Evolutionary conservation across 2,329 filamentous ascomycete genomes (phyloP), one percentile per base, ranked within the genome.

Genomic region (Ceratocystis alfenasii): DNA sequence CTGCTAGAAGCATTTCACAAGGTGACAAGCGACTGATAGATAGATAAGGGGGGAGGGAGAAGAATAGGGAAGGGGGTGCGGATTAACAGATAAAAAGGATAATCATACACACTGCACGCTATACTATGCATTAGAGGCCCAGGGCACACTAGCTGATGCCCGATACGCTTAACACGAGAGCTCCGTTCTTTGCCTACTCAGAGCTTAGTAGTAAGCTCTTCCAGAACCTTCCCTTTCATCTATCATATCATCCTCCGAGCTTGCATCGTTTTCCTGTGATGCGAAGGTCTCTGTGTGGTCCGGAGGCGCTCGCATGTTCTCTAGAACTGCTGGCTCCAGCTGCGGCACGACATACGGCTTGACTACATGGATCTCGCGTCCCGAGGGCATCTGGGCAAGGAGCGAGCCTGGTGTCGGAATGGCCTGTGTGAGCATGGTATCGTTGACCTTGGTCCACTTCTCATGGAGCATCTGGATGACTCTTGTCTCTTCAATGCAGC

Each of bases 371-470:
- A 96, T 90, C 71, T 96, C 92, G 69, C 93, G 84, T 1, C 93
- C 93, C 1, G 89, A 93, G 0, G 94, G 93, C 78, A 97, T 88
- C 68, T 84, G 86, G 5, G 88, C 82, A 3, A 95, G 76, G 8
- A 96, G 77, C 0, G 88, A 83, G 15, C 86, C 86, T 3, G 83
- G 81, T 0, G 88, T 80, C 0, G 92, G 90, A 41, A 97, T 82
- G 1, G 79, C 66, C 73, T 96, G 90, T 0, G 90, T 87, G 68
- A 92, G 90, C 71, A 96, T 87, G 20, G 89, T 95, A 74, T 96
- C 90, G 72, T 99, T 99, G 75, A 91, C 85, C 76, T 91, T 94
- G 68, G 84, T 85, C 93, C 94, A 96, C 74, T 96, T 96, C 46
- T 80, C 81, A 71, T 95, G 84, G 44, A 99, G 77, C 85, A 94